Conservation (phyloP, 495 filamentous ascomycete genomes). For the Xylaria curta region DNA sequence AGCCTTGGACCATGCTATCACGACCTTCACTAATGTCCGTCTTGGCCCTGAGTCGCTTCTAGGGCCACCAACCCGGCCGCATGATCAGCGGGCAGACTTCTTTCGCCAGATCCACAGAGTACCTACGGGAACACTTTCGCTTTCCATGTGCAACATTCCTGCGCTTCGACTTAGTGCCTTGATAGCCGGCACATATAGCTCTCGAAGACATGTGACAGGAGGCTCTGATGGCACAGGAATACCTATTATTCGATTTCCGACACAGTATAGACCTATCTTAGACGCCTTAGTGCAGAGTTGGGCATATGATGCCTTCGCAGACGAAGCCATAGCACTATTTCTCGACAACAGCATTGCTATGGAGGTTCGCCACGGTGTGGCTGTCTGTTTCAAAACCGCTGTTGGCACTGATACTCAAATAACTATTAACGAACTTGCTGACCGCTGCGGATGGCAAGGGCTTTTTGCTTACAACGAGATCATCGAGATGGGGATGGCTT, state of each 20-base stretch:
- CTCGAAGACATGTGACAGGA: constrained; percentile 37
- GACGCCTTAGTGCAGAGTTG: constrained; percentile 38
- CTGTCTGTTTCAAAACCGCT: constrained; percentile 40
- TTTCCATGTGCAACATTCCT: constrained; percentile 38
- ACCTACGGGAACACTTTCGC: constrained; percentile 37
- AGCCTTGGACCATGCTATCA: constrained; percentile 46
- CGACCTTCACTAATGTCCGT: constrained; percentile 43
- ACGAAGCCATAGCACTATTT: constrained; percentile 28
- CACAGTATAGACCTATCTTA: constrained; percentile 45
- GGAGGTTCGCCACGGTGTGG: constrained; percentile 20
- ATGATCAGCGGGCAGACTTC: constrained; percentile 37
- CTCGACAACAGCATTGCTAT: not conserved
- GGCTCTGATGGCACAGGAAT: constrained; percentile 24
- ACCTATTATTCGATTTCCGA: constrained; percentile 44
- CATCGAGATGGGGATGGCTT: constrained; percentile 20
- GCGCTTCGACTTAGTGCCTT: constrained; percentile 33
- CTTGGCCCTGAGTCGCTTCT: constrained; percentile 42
- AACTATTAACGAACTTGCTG: constrained; percentile 33
- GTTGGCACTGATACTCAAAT: constrained; percentile 29
- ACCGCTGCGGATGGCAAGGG: constrained; percentile 45
- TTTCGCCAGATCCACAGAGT: constrained; percentile 40
- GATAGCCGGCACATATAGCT: constrained; percentile 42
- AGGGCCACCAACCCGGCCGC: constrained; percentile 28
- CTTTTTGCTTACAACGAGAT: constrained; percentile 43
- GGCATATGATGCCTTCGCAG: constrained; percentile 41